Evolutionary conservation across 495 filamentous ascomycete genomes (phyloP).

Genomic region (Trichodelitschia bisporula): DNA sequence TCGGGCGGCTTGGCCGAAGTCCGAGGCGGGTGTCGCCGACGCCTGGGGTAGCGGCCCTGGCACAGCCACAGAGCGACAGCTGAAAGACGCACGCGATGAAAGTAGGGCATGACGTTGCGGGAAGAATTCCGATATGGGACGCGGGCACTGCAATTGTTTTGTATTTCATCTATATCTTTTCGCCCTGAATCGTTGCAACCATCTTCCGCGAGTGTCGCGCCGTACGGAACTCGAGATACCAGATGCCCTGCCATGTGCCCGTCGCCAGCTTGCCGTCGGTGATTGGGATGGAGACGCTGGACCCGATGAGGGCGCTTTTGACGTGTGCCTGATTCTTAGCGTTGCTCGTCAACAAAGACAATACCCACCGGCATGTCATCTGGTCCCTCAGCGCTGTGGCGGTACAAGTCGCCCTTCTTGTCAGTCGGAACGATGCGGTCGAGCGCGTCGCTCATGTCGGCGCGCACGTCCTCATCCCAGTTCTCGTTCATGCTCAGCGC

Average conservation of each 20-base stretch:
- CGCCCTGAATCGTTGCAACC: constrained; percentile 85
- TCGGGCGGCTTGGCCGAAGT: no score
- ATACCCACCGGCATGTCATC: constrained; percentile 66
- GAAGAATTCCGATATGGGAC: no score
- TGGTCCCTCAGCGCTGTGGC: constrained; percentile 67
- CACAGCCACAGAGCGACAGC: no score
- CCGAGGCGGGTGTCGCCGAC: no score
- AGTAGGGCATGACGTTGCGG: no score
- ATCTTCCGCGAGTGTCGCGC: constrained; percentile 52
- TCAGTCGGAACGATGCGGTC: constrained; percentile 71
- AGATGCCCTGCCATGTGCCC: constrained; percentile 69
- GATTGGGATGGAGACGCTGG: constrained; percentile 74
- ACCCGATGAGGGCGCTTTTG: constrained; percentile 72
- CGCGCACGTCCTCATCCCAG: constrained; percentile 57
- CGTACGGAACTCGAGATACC: constrained; percentile 79
- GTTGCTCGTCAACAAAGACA: background rate
- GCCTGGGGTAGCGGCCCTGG: no score
- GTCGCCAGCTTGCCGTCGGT: constrained; percentile 52
- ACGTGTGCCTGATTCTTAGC: constrained; percentile 51
- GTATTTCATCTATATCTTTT: no score
- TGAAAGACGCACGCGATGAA: no score
- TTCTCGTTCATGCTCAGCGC: constrained; percentile 84
- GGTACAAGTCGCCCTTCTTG: constrained; percentile 46
- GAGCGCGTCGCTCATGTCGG: constrained; percentile 81
- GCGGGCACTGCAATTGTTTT: no score